Evolutionary conservation across 495 filamentous ascomycete species (phyloP), one percentile per base, ranked within the genome.

Genomic region (Penicillium dipodomyicola): DNA sequence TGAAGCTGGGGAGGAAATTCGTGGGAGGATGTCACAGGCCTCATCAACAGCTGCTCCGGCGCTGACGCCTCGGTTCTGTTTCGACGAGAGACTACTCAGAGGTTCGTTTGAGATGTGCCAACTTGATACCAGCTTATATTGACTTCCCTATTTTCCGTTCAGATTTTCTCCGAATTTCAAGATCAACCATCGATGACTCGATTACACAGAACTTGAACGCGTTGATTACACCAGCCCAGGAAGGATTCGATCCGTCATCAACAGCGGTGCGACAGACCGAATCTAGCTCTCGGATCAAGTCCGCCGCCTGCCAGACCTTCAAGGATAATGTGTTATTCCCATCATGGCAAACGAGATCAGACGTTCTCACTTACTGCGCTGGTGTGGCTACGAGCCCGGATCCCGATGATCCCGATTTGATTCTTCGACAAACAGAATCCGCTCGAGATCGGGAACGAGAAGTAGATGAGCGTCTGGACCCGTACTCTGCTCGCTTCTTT

Each of bases 161-260:
- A 98, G 94, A 96, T 67, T 98, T 98, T 72, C 83, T 98, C n/a
- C 88, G 89, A 20, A 60, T 95, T 56, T 97, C 94, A 6, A 84
- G 94, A 54, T 80, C 82, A 54, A 82, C 89, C 23, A 89, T 96
- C 60, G 94, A 98, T 68, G 94, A 98, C 67, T 89, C 88, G 15
- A 96, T 98, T 62, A 85, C 84, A 1, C 93, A 96, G 67, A 91
- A 96, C 60, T 81, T 98, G 41, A 98, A 98, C 74, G 90, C 91
- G 2, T 80, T 98, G 23, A 72, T 91, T 33, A 92, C 88, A 2
- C 94, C 94, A 0, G 77, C 89, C 15, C 77, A 65, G 25, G 68
- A 74, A 20, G 82, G 83, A 8, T 98, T 96, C 68, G 88, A 96
- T 60, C 90, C 94, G 15, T 78, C 86, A 1, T 91, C 90, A 1